phyloP scores from a whole-genome alignment of 2,329 filamentous ascomycete species.

The Tolypocladium cylindrosporum region DNA sequence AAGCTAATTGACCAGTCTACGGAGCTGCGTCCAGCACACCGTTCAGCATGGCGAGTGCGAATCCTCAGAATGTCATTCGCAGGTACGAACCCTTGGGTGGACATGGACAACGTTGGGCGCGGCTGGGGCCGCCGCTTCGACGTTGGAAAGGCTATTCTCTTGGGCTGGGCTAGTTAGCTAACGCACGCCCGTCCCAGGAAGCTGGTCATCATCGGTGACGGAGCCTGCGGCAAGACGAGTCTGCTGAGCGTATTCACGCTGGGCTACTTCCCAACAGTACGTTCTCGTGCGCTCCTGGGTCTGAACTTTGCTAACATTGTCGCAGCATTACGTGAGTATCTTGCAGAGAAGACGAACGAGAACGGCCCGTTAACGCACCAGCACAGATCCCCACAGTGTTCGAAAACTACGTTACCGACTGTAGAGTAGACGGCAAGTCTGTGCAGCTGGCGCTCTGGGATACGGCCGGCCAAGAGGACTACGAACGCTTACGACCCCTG shows the following conservation, averaged over 20 bases:
- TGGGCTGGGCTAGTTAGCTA: neutral
- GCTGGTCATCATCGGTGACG: constrained; percentile 92
- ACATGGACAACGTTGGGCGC: neutral
- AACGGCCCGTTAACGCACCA: constrained; percentile 10
- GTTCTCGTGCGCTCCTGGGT: constrained; percentile 18
- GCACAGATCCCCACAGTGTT: constrained; percentile 82
- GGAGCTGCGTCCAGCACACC: constrained; percentile 4
- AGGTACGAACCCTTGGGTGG: constrained; percentile 36
- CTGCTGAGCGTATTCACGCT: constrained; percentile 94
- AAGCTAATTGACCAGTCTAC: constrained; percentile 1
- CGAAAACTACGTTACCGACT: constrained; percentile 99
- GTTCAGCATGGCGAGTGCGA: constrained; percentile 32
- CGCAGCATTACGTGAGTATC: constrained; percentile 49
- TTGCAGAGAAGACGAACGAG: neutral
- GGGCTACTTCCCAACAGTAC: constrained; percentile 93
- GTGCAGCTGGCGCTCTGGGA: constrained; percentile 97
- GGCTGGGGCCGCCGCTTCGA: neutral
- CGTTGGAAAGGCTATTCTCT: neutral
- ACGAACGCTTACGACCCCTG: constrained; percentile 86
- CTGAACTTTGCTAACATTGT: constrained; percentile 13
- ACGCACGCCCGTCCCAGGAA: constrained; percentile 49
- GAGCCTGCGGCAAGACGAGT: constrained; percentile 97
- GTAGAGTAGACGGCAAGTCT: constrained; percentile 95
- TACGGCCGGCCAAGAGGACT: constrained; percentile 99
- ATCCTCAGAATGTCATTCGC: constrained; percentile 49